These are phyloP conservation scores for Apiospora aurea DNA, from an alignment of 2,329 filamentous ascomycete species.

Conservation along the genomic window DNA sequence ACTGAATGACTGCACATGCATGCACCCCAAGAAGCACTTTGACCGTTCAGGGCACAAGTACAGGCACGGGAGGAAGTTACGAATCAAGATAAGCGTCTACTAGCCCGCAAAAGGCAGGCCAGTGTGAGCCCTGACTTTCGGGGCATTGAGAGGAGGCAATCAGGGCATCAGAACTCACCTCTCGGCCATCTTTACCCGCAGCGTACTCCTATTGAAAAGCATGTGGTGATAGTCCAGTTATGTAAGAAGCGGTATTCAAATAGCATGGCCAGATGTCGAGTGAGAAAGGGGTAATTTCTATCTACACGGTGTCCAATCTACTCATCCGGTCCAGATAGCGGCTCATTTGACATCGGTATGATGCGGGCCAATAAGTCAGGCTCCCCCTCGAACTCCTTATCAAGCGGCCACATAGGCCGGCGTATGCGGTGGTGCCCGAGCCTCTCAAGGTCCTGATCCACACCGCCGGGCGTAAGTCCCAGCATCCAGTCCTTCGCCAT, in stretches of 20 bases:
- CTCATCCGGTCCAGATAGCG: conserved; percentile 28
- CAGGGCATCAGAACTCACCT: neutral
- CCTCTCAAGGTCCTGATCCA: conserved; percentile 58
- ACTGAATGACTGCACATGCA: neutral
- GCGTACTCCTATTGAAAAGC: neutral
- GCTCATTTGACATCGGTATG: conserved; percentile 44
- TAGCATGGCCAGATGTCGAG: neutral
- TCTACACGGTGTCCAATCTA: neutral
- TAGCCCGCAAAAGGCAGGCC: neutral
- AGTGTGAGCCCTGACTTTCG: neutral
- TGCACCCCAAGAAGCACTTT: neutral
- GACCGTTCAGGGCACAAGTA: neutral
- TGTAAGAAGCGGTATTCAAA: too few relatives aligned
- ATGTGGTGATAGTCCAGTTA: too few relatives aligned
- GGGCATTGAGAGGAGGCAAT: neutral
- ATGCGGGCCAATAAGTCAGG: conserved; percentile 46
- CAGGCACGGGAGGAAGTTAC: neutral
- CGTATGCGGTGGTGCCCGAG: conserved; percentile 56
- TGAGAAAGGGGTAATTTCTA: neutral
- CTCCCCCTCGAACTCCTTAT: conserved; percentile 41
- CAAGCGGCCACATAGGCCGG: conserved; percentile 57
- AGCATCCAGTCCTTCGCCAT: conserved; percentile 64
- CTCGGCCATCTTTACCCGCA: neutral
- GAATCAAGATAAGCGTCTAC: neutral
- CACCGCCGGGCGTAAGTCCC: conserved; percentile 59